Percentiles rank a stretch among this genome's conserved stretches.
Evolutionary conservation across 2,329 filamentous ascomycete species (phyloP).

Genomic region (Alternaria triticimaculans): DNA sequence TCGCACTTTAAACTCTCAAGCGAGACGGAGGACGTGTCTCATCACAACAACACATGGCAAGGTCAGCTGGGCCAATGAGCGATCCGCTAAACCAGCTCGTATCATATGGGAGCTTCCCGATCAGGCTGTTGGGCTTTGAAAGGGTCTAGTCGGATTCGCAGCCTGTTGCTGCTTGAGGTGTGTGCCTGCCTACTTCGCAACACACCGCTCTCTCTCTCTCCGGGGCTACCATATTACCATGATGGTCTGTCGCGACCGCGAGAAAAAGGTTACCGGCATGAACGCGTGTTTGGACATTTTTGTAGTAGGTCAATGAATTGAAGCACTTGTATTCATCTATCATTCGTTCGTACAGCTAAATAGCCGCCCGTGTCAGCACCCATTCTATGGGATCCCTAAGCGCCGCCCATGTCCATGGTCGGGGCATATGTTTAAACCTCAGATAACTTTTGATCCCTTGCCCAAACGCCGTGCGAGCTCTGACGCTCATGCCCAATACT

Average conservation of each 20-base stretch:
- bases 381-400: conserved; percentile 11
- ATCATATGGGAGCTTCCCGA: not conserved
- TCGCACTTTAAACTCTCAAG: conserved; percentile 11
- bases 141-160: not conserved
- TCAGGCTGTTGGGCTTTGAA: not conserved
- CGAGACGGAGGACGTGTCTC: conserved; percentile 15
- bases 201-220: not conserved
- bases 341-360: conserved; percentile 5
- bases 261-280: not conserved
- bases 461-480: conserved; percentile 6
- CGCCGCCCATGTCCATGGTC: conserved; percentile 6
- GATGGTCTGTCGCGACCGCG: not conserved
- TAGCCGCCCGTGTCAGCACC: conserved; percentile 5
- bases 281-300: not conserved
- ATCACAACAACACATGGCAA: conserved; percentile 23
- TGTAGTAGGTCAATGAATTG: not conserved
- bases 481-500: not conserved
- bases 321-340: conserved; percentile 13
- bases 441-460: conserved; percentile 6
- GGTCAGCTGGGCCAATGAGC: conserved; percentile 17
- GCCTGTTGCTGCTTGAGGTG: not conserved
- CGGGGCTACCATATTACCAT: not conserved
- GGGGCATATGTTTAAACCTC: not conserved
- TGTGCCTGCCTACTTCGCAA: not conserved
- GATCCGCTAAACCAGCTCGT: not conserved